These are phyloP conservation scores for Chaetomium sp. DNA, from an alignment of 2,329 filamentous ascomycete genomes.

Conservation along the genomic window DNA sequence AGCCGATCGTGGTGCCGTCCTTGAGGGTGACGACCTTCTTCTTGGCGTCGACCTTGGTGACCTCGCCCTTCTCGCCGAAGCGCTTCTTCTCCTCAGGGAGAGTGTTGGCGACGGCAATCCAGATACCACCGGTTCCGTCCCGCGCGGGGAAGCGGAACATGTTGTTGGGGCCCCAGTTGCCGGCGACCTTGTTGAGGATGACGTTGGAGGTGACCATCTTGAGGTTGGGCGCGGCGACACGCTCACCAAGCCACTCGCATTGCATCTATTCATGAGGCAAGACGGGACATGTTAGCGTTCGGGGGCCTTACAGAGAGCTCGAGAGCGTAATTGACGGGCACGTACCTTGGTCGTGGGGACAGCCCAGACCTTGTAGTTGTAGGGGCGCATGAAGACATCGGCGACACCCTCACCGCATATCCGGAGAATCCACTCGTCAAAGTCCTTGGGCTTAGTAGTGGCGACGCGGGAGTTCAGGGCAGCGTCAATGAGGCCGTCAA, in stretches of 20 bases:
- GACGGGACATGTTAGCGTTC: background rate
- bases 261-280: slow-evolving; percentile 66
- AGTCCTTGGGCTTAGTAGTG: slow-evolving; percentile 89
- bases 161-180: slow-evolving; percentile 96
- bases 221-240: slow-evolving; percentile 92
- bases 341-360: slow-evolving; percentile 92
- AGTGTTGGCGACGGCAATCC: slow-evolving; percentile 93
- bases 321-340: background rate
- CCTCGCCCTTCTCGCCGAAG: slow-evolving; percentile 78
- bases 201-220: slow-evolving; percentile 92
- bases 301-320: no score
- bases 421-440: slow-evolving; percentile 96
- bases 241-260: slow-evolving; percentile 96
- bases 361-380: slow-evolving; percentile 99
- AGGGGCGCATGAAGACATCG: slow-evolving; percentile 96
- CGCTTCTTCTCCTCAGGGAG: slow-evolving; percentile 85
- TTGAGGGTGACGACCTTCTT: slow-evolving; percentile 75
- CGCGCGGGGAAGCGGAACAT: slow-evolving; percentile 97
- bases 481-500: slow-evolving; percentile 94
- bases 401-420: slow-evolving; percentile 86
- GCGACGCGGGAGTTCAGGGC: slow-evolving; percentile 79
- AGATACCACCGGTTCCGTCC: slow-evolving; percentile 96
- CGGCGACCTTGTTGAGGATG: slow-evolving; percentile 90
- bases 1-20: slow-evolving; percentile 82
- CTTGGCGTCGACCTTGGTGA: slow-evolving; percentile 79